Evolutionary conservation across 2,329 filamentous ascomycete species (phyloP).

Genomic region (Madurella mycetomatis): DNA sequence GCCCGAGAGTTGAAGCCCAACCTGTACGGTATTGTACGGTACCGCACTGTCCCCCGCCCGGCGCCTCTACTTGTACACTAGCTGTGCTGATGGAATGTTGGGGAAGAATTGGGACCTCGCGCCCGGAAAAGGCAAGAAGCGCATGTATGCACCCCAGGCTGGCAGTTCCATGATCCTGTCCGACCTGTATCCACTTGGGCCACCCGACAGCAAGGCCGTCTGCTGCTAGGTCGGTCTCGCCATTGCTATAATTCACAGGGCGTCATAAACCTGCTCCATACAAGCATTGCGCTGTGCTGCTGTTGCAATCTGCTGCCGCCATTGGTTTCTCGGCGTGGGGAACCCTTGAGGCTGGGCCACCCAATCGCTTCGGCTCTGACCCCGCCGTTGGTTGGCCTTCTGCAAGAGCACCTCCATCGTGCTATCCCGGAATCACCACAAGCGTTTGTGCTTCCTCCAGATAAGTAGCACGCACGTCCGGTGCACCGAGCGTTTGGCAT

Average conservation of each 20-base stretch:
- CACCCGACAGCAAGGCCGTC: slow-evolving; percentile 1
- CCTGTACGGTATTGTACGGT: no score
- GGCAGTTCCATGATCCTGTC: background rate
- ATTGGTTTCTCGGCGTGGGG: slow-evolving; percentile 26
- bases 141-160: background rate
- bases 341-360: slow-evolving; percentile 22
- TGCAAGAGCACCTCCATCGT: slow-evolving; percentile 1
- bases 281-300: slow-evolving; percentile 4
- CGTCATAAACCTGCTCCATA: slow-evolving; percentile 5
- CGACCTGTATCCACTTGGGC: background rate
- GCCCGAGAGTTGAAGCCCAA: slow-evolving; percentile 11
- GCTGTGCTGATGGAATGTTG: background rate
- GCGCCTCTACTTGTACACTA: background rate
- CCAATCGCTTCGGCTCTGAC: slow-evolving; percentile 23
- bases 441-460: slow-evolving; percentile 15
- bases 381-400: slow-evolving; percentile 24
- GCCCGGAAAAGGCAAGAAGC: background rate
- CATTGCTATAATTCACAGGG: background rate
- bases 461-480: slow-evolving; percentile 18
- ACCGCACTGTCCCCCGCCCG: background rate
- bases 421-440: slow-evolving; percentile 8
- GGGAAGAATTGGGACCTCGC: background rate
- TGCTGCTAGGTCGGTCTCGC: slow-evolving; percentile 9
- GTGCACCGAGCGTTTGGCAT: background rate
- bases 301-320: slow-evolving; percentile 20